phyloP scores from a whole-genome alignment of 345 rosid genomes.

The Psidium guajava region DNA sequence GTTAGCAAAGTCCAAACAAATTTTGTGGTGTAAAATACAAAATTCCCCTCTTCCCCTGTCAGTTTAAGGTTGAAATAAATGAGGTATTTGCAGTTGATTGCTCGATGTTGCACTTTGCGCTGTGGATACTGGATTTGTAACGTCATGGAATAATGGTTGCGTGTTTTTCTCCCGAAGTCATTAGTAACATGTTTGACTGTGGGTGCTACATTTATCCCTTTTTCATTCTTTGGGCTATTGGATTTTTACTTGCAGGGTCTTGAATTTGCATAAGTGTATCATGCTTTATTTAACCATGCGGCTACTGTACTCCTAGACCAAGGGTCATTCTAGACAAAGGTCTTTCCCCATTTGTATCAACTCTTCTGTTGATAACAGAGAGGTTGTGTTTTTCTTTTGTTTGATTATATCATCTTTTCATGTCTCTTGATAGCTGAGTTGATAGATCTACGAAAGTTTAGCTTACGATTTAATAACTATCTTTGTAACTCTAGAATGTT shows the following conservation, averaged over 20 bases:
- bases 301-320: neutral
- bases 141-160: neutral
- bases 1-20: constrained; percentile 60
- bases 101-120: neutral
- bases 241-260: neutral
- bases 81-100: neutral
- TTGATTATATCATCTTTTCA: neutral
- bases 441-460: neutral
- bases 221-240: neutral
- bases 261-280: neutral
- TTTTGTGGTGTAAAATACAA: constrained; percentile 24
- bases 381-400: neutral
- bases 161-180: neutral
- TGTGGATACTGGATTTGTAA: neutral
- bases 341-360: neutral
- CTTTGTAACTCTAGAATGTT: no score
- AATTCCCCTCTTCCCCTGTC: neutral
- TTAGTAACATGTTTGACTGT: neutral
- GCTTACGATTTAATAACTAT: no score
- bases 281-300: neutral
- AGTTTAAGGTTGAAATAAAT: neutral
- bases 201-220: neutral
- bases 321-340: neutral
- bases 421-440: neutral
- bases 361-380: neutral